These are phyloP conservation scores for Stygiomarasmius scandens DNA, from an alignment of 1,284 basidiomycete genomes.

Conservation along the genomic window DNA sequence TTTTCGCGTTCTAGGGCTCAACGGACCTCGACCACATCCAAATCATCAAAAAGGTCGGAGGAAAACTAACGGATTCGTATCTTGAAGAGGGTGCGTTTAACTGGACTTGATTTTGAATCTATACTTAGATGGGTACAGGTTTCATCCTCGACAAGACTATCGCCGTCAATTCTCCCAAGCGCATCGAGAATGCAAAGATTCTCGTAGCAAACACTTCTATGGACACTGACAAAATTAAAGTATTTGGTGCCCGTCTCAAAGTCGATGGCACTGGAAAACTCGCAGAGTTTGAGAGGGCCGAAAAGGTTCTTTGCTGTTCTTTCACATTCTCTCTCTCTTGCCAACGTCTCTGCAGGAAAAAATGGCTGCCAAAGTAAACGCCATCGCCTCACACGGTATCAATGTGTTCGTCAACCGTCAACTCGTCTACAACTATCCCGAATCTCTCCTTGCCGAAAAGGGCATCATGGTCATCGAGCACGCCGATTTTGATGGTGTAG, in stretches of 20 bases:
- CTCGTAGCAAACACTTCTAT: conserved; percentile 98
- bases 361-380: conserved; percentile 98
- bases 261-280: conserved; percentile 96
- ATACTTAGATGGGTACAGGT: conserved; percentile 45
- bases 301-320: conserved; percentile 57
- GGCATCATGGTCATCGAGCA: conserved; percentile 98
- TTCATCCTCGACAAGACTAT: conserved; percentile 99
- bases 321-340: neutral
- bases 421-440: conserved; percentile 99
- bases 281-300: conserved; percentile 96
- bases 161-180: conserved; percentile 93
- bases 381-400: conserved; percentile 94
- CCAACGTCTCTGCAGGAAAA: conserved; percentile 71
- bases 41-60: conserved; percentile 99
- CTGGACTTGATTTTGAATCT: neutral
- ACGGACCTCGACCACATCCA: conserved; percentile 99
- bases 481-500: conserved; percentile 89
- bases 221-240: conserved; percentile 99
- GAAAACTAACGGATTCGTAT: conserved; percentile 98
- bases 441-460: conserved; percentile 89
- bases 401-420: conserved; percentile 99
- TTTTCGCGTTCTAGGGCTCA: conserved; percentile 63
- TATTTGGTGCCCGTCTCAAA: conserved; percentile 95
- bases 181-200: conserved; percentile 94
- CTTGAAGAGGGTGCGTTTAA: conserved; percentile 82